A percentile compares a stretch with the other conserved stretches of the same genome.
Evolutionary conservation across 1,284 basidiomycete species (phyloP).

Genomic region (Farysia itapuensis): DNA sequence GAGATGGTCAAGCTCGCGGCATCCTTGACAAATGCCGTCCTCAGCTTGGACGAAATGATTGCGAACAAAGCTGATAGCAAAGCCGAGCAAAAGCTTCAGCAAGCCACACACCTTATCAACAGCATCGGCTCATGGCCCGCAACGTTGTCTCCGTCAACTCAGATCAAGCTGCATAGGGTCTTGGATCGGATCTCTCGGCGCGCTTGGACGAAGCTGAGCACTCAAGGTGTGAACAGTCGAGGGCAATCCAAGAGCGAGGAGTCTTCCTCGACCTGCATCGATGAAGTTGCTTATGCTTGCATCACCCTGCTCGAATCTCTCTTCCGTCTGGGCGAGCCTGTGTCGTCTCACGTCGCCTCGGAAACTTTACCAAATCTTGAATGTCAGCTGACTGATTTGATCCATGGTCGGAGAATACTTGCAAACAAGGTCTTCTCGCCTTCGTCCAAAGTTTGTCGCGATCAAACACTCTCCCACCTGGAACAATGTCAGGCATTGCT

Average conservation of each 20-base stretch:
- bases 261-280: conserved; percentile 5
- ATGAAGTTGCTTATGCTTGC: conserved; percentile 16
- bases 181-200: conserved; percentile 34
- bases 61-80: conserved; percentile 8
- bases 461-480: conserved; percentile 10
- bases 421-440: conserved; percentile 27
- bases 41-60: conserved; percentile 26
- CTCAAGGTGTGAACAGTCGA: conserved; percentile 23
- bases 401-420: conserved; percentile 21
- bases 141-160: conserved; percentile 7
- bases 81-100: conserved; percentile 13
- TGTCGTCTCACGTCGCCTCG: too few species aligned
- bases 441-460: conserved; percentile 8
- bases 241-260: conserved; percentile 20
- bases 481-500: conserved; percentile 8
- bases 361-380: conserved; percentile 10
- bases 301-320: conserved; percentile 8
- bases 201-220: conserved; percentile 16
- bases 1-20: conserved; percentile 14
- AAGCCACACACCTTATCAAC: conserved; percentile 4
- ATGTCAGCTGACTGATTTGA: conserved; percentile 17
- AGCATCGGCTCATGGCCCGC: conserved; percentile 12
- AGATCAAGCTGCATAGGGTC: conserved; percentile 34
- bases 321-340: too few species aligned
- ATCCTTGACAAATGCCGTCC: conserved; percentile 14